Evolutionary conservation across 2,329 filamentous ascomycete genomes (phyloP), one percentile per base, ranked within the genome.

Genomic region (Microsporum canis): DNA sequence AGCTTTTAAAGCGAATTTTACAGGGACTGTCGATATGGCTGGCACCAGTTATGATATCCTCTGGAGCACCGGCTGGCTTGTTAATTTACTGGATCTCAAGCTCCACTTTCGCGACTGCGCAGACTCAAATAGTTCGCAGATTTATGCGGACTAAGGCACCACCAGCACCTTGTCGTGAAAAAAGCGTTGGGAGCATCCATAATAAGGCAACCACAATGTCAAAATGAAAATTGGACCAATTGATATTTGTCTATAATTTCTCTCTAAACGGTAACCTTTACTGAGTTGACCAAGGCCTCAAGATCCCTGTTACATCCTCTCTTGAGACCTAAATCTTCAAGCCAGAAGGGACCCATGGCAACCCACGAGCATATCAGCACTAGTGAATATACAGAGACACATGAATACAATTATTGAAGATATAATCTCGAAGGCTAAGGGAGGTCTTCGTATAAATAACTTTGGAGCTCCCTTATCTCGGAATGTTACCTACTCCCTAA

Each of bases 71-170:
- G 3, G 68, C 69, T 33, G 78, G 75, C 0, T 70, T 81, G 62
- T 66, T 80, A 66, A 65, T 80, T 5, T 81, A 81, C 65, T 81
- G 79, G 79, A 76, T 79, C 36, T 74, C 72, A 3, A 79, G 76
- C 62, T 73, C 72, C 33, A 68, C 72, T 62, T 63, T 76, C 49
- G 77, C 76, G 45, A 76, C 72, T 36, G 58, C 73, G 14, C 78
- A 80, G 65, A 69, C 68, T 2, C 63, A 65, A 59, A 29, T 77
- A 17, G 62, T 80, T 64, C 71, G 76, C 27, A 73, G 69, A 57
- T 67, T 73, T 31, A 73, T 78, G 69, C 74, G 75, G 27, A 61
- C 70, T 3, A 71, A 67, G 31, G 64, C 66, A 33, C 68, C 70
- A 1, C 64, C 75, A 12, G 64, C 67, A 38, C 66, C 69, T 8